Base-by-base conservation (phyloP, 495 filamentous ascomycete genomes). In the Aspergillus leporis region DNA sequence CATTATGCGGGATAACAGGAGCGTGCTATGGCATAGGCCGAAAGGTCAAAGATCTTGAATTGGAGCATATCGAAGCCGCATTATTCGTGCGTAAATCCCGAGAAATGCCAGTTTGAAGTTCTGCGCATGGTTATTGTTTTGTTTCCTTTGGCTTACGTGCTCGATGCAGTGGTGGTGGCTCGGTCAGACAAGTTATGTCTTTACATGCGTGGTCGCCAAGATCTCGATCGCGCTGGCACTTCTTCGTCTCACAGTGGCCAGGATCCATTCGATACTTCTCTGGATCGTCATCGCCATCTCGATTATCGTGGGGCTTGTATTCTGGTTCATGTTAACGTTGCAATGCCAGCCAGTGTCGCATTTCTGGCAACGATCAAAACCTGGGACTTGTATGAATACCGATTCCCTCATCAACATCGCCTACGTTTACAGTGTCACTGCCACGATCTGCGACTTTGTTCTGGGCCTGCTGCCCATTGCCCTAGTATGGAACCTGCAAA, bases 371-470 rank as follows among this genome's bases (percentile, higher is more conserved):
- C 68, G 67, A 22, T 56, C 63, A 8, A 49, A 53, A 2, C 48
- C 56, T 19, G 78, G 78, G 4, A 61, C 55, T 10, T 81, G 78
- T 49, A 64, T 78, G 51, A 36, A 53, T 5, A 58, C 67, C 12
- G 58, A 74, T 16, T 61, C 58, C 38, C 46, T 73, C 25, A 70
- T 76, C 54, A 52, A 55, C 19, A 66, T 79, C 19, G 76, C 74
- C 48, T 74, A 77, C 40, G 65, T 75, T 14, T 77, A 80, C 53
- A 78, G 77, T 61, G 70, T 75, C 3, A 67, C 67, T n/a, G 74
- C 76, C 8, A 72, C 67, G 25, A 43, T 69, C 8, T 75, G 71
- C 51, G 78, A 81, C 60, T 66, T 79, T 19, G 66, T 70, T 3
- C 61, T 80, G 13, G 78, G 72, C 22, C 64, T 75, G 25, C 52